Evolutionary conservation across 345 rosid genomes (phyloP), one percentile per base, ranked within the genome.

Genomic region (Melaleuca quinquenervia): DNA sequence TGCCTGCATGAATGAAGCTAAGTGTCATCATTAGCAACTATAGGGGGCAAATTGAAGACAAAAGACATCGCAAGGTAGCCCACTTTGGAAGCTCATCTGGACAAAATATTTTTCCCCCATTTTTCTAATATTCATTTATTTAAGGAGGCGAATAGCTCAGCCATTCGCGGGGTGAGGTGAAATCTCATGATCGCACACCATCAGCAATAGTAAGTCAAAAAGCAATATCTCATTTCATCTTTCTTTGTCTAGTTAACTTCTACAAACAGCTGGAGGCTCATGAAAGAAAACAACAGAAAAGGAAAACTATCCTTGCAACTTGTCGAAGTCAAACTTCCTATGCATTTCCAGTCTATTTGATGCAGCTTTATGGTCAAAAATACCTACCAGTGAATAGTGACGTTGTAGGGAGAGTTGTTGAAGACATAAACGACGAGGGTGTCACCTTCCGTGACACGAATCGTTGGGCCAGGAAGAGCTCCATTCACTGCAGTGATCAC

Each of bases 361-460:
- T 49, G 54, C 15, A n/a, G 14, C n/a, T 58, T 16, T n/a, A 58
- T 32, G 44, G 52, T 44, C 49, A 13, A 8, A 55, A 7, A 45
- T 54, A 84, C 22, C 70, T 94, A 96, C 99, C 99, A 97, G 86
- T 97, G 99, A 88, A 97, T 90, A 13, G 96, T 93, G 62, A 97
- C 80, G 90, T 94, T 94, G 87, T 97, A 94, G 55, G 98, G 99
- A 6, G 99, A 97, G 86, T 91, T 83, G 84, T 97, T 97, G 64
- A 92, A 27, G 76, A 96, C 98, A 27, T 95, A 96, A 84, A 97
- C 90, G 51, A 94, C 85, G 16, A 96, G 93, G 3, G 94, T 93
- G 89, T 97, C 99, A 10, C 98, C 98, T 86, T 96, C 99, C 7
- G 82, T 88, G 84, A 84, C 98, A 1, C 70, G 80, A 53, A 97